Conservation (phyloP, 345 rosid species). For the Erysimum cheiranthoides region DNA sequence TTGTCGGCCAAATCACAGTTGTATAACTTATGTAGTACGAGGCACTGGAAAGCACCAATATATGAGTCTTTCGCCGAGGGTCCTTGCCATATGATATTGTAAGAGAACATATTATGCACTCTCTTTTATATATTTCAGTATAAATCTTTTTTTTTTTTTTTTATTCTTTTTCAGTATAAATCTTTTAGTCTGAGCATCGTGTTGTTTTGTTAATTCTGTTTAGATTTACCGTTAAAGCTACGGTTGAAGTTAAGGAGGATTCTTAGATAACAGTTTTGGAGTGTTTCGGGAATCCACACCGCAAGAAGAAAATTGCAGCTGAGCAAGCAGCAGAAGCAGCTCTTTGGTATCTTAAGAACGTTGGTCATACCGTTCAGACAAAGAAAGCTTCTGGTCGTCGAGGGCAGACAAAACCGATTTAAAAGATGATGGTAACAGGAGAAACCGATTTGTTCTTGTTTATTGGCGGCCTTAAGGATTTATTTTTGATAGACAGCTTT, state of each 20-base stretch:
- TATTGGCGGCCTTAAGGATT: background rate
- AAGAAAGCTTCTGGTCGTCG: slow-evolving; percentile 23
- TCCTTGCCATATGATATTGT: slow-evolving; percentile 53
- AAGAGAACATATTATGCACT: slow-evolving; percentile 36
- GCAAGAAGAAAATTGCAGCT: slow-evolving; percentile 61
- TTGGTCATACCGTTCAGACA: slow-evolving; percentile 43
- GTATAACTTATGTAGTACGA: slow-evolving; percentile 52
- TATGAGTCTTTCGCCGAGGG: slow-evolving; percentile 63
- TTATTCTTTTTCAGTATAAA: background rate
- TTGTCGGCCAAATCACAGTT: slow-evolving; percentile 52
- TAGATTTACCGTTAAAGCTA: slow-evolving; percentile 58
- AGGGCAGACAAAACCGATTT: background rate
- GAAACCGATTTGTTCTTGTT: slow-evolving; percentile 3
- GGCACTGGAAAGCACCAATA: slow-evolving; percentile 58
- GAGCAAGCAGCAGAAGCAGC: slow-evolving; percentile 77
- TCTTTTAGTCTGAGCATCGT: background rate
- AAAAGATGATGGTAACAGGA: background rate
- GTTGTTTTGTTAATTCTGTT: background rate
- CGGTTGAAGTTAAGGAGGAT: slow-evolving; percentile 46
- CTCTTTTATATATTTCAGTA: background rate
- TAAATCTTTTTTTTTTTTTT: background rate
- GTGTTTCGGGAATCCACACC: slow-evolving; percentile 53
- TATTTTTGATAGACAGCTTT: background rate
- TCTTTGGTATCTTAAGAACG: slow-evolving; percentile 62
- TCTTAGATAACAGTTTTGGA: slow-evolving; percentile 44